A percentile compares a stretch with the other conserved stretches of the same genome.
Evolutionary conservation across 805 yeast species (phyloP).

Genomic region (Candida boleticola): DNA sequence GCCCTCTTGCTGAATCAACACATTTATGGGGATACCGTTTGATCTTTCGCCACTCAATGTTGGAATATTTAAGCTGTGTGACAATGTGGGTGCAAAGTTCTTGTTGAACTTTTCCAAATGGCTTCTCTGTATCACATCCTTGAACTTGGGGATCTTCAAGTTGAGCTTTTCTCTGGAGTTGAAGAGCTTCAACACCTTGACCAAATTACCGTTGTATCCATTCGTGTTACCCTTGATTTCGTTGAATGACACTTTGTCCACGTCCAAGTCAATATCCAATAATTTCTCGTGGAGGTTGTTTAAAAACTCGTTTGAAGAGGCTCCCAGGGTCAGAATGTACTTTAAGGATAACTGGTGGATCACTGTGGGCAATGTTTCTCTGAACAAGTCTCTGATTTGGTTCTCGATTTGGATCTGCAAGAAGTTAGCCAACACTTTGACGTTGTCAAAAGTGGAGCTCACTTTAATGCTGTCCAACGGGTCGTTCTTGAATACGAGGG

Average conservation of each 20-base stretch:
- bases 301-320: conserved; percentile 18
- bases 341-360: conserved; percentile 72
- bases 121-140: conserved; percentile 58
- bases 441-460: conserved; percentile 81
- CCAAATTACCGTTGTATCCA: conserved; percentile 34
- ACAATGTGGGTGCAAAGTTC: conserved; percentile 34
- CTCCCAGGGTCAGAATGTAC: conserved; percentile 26
- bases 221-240: conserved; percentile 14
- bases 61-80: conserved; percentile 27
- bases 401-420: conserved; percentile 79
- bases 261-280: neutral
- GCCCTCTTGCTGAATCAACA: conserved; percentile 17
- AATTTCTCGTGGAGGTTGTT: conserved; percentile 15
- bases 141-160: conserved; percentile 59
- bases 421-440: conserved; percentile 79
- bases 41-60: conserved; percentile 9
- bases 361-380: conserved; percentile 81
- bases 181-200: conserved; percentile 41
- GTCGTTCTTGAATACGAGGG: conserved; percentile 84
- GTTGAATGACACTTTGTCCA: conserved; percentile 3
- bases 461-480: conserved; percentile 83
- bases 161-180: conserved; percentile 79
- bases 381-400: conserved; percentile 74
- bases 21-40: conserved; percentile 41
- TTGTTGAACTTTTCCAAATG: conserved; percentile 42